These are phyloP conservation scores for Rhizopogon vinicolor DNA, from an alignment of 768 basidiomycete species.

Conservation along the genomic window DNA sequence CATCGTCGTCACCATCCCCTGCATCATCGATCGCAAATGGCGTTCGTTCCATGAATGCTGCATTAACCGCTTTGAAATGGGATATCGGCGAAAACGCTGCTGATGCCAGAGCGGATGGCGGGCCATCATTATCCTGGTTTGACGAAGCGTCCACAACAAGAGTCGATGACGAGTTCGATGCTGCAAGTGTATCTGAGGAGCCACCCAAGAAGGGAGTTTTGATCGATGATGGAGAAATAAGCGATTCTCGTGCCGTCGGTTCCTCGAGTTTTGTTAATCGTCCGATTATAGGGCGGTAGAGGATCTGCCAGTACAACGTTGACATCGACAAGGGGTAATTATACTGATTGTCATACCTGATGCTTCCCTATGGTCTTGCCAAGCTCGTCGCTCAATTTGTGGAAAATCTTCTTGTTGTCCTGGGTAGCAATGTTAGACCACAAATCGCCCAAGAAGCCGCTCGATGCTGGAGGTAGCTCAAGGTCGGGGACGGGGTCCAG, in stretches of 20 bases:
- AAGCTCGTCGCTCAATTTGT: conserved; percentile 90
- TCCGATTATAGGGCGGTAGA: conserved; percentile 80
- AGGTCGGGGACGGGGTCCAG: conserved; percentile 66
- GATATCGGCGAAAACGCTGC: conserved; percentile 48
- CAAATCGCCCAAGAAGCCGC: conserved; percentile 72
- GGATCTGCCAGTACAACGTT: conserved; percentile 38
- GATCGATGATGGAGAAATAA: conserved; percentile 63
- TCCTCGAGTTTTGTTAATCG: conserved; percentile 82
- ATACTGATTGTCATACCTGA: conserved; percentile 43
- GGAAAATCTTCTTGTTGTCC: conserved; percentile 90
- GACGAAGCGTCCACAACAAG: conserved; percentile 43
- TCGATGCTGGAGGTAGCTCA: conserved; percentile 55
- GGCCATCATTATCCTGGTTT: conserved; percentile 15
- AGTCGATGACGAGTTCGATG: conserved; percentile 39
- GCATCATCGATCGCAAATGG: conserved; percentile 98
- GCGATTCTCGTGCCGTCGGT: conserved; percentile 82
- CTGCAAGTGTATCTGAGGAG: conserved; percentile 23
- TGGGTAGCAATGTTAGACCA: conserved; percentile 90
- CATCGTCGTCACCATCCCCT: conserved; percentile 77
- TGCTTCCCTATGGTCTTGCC: conserved; percentile 94
- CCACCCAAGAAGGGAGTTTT: conserved; percentile 43
- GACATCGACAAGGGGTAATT: background rate
- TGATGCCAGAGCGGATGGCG: conserved; percentile 23
- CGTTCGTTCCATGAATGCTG: conserved; percentile 86
- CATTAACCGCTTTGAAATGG: conserved; percentile 71